Percentiles rank a stretch among this genome's conserved stretches.
Conservation (phyloP, 2,329 filamentous ascomycete species). For the Cercospora nicotianae region DNA sequence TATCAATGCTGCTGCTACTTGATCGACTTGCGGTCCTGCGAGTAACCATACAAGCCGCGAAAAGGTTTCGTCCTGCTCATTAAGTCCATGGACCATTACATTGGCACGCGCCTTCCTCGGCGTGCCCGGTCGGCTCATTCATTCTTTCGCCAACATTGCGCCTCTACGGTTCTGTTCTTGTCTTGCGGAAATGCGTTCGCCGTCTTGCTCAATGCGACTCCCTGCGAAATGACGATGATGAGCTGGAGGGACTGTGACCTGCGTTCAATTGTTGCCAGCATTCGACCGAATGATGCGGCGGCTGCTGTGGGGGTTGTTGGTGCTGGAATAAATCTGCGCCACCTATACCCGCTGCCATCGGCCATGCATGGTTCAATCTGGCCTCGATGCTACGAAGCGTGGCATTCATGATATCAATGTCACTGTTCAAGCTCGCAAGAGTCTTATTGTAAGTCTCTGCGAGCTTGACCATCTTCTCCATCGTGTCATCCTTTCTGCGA, state of each 20-base stretch:
- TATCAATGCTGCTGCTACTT: conserved; percentile 5
- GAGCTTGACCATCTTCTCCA: conserved; percentile 27
- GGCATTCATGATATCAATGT: conserved; percentile 22
- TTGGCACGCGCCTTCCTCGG: neutral
- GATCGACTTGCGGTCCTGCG: neutral
- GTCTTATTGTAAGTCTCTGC: conserved; percentile 25
- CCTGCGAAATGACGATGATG: neutral
- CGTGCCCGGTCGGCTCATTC: neutral
- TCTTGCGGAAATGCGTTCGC: neutral
- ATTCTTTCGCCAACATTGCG: neutral
- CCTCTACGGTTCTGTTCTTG: neutral
- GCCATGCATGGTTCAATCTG: conserved; percentile 20
- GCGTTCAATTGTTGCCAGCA: neutral
- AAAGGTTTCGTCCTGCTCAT: neutral
- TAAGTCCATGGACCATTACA: neutral
- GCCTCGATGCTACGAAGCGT: conserved; percentile 24
- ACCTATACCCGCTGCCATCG: neutral
- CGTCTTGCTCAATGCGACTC: conserved; percentile 1
- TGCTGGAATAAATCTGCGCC: neutral
- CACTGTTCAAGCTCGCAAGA: conserved; percentile 20
- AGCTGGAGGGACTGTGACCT: conserved; percentile 11
- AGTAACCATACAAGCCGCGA: neutral
- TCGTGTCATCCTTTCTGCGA: conserved; percentile 26
- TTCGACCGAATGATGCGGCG: neutral
- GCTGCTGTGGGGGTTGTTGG: neutral